A percentile compares a stretch with the other conserved stretches of the same genome.
Conservation (phyloP, 768 basidiomycete genomes). For the Leccinum sublutescens region DNA sequence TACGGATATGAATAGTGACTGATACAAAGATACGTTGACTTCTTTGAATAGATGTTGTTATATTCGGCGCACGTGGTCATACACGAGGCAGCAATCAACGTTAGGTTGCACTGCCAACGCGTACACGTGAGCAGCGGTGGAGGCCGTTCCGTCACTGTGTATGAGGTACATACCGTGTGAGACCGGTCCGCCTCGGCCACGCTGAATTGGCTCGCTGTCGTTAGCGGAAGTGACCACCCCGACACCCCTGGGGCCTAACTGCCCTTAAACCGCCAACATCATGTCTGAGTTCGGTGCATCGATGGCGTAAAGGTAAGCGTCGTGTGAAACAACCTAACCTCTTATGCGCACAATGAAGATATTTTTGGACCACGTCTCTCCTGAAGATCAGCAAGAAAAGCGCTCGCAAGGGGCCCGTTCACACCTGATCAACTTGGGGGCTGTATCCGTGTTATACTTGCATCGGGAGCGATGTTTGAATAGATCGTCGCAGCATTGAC, state of each 20-base stretch:
- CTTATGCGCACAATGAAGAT: background rate
- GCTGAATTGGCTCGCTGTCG: background rate
- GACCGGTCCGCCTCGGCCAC: slow-evolving; percentile 18
- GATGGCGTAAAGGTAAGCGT: background rate
- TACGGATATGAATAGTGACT: background rate
- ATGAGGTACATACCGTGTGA: background rate
- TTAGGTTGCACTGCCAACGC: background rate
- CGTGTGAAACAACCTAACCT: background rate
- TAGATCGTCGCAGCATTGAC: background rate
- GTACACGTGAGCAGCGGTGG: background rate
- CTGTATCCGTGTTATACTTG: background rate
- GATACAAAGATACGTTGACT: background rate
- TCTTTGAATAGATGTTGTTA: background rate
- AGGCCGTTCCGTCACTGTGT: background rate
- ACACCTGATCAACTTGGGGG: background rate
- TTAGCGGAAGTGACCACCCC: background rate
- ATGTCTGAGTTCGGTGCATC: background rate
- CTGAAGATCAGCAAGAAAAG: background rate
- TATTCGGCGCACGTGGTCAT: background rate
- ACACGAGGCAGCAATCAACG: background rate
- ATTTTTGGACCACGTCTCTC: background rate
- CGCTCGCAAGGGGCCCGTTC: background rate
- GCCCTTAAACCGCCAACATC: background rate
- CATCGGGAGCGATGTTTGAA: background rate
- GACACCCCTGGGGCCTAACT: background rate